Percentiles rank a stretch among this genome's conserved stretches.
phyloP scores from a whole-genome alignment of 805 yeast genomes.

The Candida chauliodis region DNA sequence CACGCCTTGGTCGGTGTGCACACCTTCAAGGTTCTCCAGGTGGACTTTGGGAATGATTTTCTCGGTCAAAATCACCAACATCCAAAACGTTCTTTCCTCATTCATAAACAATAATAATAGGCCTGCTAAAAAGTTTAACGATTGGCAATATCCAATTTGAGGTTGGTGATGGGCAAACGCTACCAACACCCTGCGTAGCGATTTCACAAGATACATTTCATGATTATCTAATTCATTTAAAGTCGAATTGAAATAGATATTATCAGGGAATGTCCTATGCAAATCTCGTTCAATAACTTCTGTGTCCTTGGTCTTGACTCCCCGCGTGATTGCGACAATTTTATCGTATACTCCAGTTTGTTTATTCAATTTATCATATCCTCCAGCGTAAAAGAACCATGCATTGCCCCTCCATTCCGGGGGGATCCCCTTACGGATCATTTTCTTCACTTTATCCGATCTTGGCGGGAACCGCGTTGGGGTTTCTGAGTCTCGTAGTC shows the following conservation, averaged over 20 bases:
- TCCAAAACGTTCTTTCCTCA: constrained; percentile 93
- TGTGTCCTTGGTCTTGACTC: constrained; percentile 64
- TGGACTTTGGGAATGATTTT: constrained; percentile 87
- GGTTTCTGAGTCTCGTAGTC: constrained; percentile 38
- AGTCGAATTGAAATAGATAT: constrained; percentile 60
- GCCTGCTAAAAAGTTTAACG: constrained; percentile 90
- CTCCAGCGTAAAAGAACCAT: constrained; percentile 93
- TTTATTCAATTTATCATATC: constrained; percentile 65
- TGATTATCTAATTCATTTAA: constrained; percentile 11
- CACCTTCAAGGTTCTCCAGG: constrained; percentile 87
- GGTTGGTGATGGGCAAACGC: constrained; percentile 88
- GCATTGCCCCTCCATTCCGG: constrained; percentile 97
- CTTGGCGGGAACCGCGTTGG: constrained; percentile 74
- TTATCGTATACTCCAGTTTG: constrained; percentile 73
- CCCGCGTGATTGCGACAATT: constrained; percentile 56
- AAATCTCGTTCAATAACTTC: constrained; percentile 94
- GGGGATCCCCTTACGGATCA: constrained; percentile 88
- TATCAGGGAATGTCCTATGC: constrained; percentile 94
- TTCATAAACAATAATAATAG: constrained; percentile 76
- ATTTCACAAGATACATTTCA: constrained; percentile 64
- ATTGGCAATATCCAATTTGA: constrained; percentile 92
- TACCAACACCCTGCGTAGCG: constrained; percentile 74
- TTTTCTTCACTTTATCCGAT: constrained; percentile 74
- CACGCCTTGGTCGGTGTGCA: constrained; percentile 92
- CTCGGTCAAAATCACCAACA: constrained; percentile 87